Conservation (phyloP, 768 basidiomycete genomes). For the Tulasnella sp. region DNA sequence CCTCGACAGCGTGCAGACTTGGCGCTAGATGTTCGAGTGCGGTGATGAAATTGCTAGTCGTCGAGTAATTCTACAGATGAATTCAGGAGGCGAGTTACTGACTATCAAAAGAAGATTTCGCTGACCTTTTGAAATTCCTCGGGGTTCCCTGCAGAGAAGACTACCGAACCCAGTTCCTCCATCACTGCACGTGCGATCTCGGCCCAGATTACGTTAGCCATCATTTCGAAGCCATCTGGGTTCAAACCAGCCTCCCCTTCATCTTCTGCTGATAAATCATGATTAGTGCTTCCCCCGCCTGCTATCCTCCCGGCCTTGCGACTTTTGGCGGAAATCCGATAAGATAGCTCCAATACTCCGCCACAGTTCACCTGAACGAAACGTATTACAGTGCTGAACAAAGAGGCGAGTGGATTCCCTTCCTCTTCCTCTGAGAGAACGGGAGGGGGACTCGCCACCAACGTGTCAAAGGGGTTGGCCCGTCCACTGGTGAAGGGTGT, state of each 20-base stretch:
- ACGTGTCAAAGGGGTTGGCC: conserved; percentile 25
- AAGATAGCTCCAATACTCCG: conserved; percentile 61
- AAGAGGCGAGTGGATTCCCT: conserved; percentile 55
- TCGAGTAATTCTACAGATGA: conserved; percentile 61
- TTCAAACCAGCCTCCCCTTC: conserved; percentile 13
- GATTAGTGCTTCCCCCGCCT: background rate
- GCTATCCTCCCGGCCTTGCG: background rate
- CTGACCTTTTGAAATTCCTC: conserved; percentile 79
- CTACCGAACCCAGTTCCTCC: conserved; percentile 67
- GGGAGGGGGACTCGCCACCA: conserved; percentile 23
- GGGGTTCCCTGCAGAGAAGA: conserved; percentile 89
- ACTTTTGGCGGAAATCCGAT: conserved; percentile 39
- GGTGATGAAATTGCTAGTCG: conserved; percentile 69
- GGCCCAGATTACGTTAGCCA: conserved; percentile 83
- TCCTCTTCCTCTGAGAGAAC: conserved; percentile 49
- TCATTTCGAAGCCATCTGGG: conserved; percentile 57
- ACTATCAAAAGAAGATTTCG: background rate
- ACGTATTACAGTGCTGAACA: conserved; percentile 73
- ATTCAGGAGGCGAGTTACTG: background rate
- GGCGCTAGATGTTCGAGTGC: conserved; percentile 78
- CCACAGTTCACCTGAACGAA: conserved; percentile 70
- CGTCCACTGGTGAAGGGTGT: conserved; percentile 40
- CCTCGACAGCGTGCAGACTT: conserved; percentile 53
- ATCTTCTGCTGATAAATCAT: conserved; percentile 14
- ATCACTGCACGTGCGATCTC: conserved; percentile 72